Evolutionary conservation across 352 stramenopile genomes (phyloP).

Genomic region (Halophytophthora polymorphica): DNA sequence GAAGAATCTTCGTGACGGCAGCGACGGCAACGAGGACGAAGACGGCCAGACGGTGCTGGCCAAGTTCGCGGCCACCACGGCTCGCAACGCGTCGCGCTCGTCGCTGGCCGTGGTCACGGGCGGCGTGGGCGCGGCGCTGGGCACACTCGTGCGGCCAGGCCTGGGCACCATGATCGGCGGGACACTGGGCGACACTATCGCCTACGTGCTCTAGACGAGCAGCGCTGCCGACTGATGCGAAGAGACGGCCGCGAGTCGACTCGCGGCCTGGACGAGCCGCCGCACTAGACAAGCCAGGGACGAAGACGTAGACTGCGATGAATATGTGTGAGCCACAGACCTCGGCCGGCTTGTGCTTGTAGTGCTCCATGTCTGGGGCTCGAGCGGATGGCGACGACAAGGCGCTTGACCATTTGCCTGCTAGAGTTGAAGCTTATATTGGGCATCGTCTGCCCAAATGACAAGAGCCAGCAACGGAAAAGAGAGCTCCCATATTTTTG

Average conservation of each 20-base stretch:
- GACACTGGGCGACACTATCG: slow-evolving; percentile 76
- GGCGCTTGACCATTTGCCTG: too few species aligned
- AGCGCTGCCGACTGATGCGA: neutral
- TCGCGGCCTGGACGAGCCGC: too few species aligned
- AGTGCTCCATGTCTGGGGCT: too few species aligned
- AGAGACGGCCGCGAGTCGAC: neutral
- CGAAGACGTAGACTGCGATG: too few species aligned
- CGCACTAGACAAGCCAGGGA: too few species aligned
- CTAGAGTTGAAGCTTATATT: too few species aligned
- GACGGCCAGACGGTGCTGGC: slow-evolving; percentile 10
- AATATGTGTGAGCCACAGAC: too few species aligned
- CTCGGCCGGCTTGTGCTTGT: too few species aligned
- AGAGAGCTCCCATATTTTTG: too few species aligned
- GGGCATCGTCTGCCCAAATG: too few species aligned
- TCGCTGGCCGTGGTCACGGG: slow-evolving; percentile 65
- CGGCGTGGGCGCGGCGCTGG: slow-evolving; percentile 61
- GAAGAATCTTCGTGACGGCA: slow-evolving; percentile 39
- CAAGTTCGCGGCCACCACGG: slow-evolving; percentile 49
- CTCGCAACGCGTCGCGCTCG: slow-evolving; percentile 62
- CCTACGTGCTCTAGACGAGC: slow-evolving; percentile 63
- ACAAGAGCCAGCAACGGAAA: too few species aligned
- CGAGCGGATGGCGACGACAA: too few species aligned
- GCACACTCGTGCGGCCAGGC: slow-evolving; percentile 67
- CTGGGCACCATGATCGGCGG: slow-evolving; percentile 77
- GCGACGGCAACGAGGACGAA: slow-evolving; percentile 31